Percentiles rank a stretch among this genome's conserved stretches.
Conservation (phyloP, 192 early-diverging fungal species). For the Entrophospora sp. region DNA sequence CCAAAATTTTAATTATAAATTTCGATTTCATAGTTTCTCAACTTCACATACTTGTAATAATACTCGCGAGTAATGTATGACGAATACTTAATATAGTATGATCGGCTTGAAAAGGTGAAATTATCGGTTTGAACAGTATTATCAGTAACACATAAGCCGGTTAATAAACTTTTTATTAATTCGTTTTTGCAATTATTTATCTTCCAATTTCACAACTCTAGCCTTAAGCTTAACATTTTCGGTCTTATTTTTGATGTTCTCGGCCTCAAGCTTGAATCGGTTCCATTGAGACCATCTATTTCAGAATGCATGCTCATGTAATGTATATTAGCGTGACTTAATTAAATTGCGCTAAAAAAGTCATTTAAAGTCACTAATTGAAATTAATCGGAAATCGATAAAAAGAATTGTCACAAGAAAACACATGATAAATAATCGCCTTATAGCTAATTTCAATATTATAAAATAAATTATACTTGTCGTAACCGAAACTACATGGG, state of each 20-base stretch:
- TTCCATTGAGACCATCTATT: neutral
- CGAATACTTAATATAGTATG: no score
- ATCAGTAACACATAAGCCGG: slow-evolving; percentile 12
- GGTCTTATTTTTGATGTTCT: slow-evolving; percentile 11
- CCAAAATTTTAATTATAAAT: no score
- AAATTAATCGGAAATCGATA: slow-evolving; percentile 12
- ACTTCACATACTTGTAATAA: no score
- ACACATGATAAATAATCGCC: slow-evolving; percentile 9
- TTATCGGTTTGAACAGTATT: slow-evolving; percentile 13
- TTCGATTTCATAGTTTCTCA: no score
- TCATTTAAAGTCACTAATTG: slow-evolving; percentile 3
- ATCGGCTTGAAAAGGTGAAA: slow-evolving; percentile 9
- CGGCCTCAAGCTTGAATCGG: neutral
- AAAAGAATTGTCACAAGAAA: slow-evolving; percentile 13
- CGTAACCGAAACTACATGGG: slow-evolving; percentile 10
- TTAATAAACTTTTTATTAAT: slow-evolving; percentile 14
- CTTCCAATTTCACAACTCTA: slow-evolving; percentile 13
- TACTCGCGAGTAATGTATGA: neutral
- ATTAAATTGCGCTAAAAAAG: slow-evolving; percentile 12
- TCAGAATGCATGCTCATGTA: neutral
- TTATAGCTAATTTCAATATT: slow-evolving; percentile 12
- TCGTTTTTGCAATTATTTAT: slow-evolving; percentile 5
- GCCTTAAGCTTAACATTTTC: slow-evolving; percentile 10
- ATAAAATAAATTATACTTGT: slow-evolving; percentile 12
- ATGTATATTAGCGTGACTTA: slow-evolving; percentile 11